Evolutionary conservation across 352 stramenopile species (phyloP), one percentile per base, ranked within the genome.

Genomic region (Pythium aristosporum): DNA sequence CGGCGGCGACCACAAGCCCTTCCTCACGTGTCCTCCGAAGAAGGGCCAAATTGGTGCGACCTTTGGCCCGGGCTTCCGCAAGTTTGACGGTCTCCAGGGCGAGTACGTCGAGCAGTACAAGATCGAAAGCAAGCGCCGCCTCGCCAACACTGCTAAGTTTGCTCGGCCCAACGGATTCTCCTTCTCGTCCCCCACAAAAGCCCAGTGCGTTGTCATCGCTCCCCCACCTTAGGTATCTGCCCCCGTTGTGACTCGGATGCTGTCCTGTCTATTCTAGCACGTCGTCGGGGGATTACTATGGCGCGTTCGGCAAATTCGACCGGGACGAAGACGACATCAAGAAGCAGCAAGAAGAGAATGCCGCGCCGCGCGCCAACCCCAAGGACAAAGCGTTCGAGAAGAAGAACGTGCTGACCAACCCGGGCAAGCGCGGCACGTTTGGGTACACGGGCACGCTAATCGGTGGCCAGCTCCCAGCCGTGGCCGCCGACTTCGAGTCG

Each of bases 71-170:
- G 80, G 79, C 0, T 80, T 78, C 36, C 70, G 78, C 30, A 92
- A 92, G 57, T 84, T 81, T 63, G 81, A 91, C 12, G 76, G 76
- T 3, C 57, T 91, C 10, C 60, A 71, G 9, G 85, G 80, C 36
- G 73, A 85, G 58, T 93, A 89, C 52, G 55, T 73, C 39, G 82
- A 91, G 51, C 71, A 73, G 55, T 91, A 91, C 79, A 92, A 90
- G 51, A 61, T 88, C 11, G 72, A 91, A 58, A 75, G 74, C 37
- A 85, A 87, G 36, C 68, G 74, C 16, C 80, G 84, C 32, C 69
- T 91, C 12, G 85, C 87, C 23, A 93, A 91, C 64, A 91, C 80
- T 2, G 82, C 83, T 56, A 63, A 82, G 59, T 88, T 88, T 56
- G 57, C 84, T 63, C 87, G 87, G 42, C 79, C 84, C 15, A 90